phyloP scores from a whole-genome alignment of 352 stramenopile genomes.

The Globisporangium cystogenes region DNA sequence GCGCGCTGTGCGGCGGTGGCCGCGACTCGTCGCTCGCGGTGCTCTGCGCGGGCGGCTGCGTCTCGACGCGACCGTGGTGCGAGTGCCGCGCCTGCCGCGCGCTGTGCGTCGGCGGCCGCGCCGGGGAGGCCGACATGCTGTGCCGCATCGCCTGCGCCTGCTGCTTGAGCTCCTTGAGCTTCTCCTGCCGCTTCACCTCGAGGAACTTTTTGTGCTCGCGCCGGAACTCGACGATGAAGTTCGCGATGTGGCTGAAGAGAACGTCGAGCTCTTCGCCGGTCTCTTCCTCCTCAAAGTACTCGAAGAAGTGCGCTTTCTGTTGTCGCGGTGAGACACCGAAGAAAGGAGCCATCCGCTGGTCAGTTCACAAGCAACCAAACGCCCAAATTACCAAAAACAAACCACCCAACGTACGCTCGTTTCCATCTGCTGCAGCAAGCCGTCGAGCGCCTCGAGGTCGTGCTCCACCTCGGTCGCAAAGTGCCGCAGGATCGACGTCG shows the following conservation, averaged over 20 bases:
- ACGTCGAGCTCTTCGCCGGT: conserved; percentile 74
- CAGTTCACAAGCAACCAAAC: too few relatives aligned
- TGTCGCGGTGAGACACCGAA: too few relatives aligned
- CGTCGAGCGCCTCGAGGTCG: conserved; percentile 45
- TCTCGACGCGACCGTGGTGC: conserved; percentile 8
- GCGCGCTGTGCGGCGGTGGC: not conserved
- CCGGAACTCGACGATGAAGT: conserved; percentile 68
- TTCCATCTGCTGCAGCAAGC: conserved; percentile 46
- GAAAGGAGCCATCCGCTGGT: too few relatives aligned
- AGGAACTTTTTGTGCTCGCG: conserved; percentile 69
- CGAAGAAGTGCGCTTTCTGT: conserved; percentile 71
- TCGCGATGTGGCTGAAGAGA: conserved; percentile 63
- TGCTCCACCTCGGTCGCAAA: conserved; percentile 59
- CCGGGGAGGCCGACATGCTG: conserved; percentile 11
- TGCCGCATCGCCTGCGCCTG: conserved; percentile 11
- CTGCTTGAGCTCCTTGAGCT: conserved; percentile 18
- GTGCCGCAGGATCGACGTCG: conserved; percentile 42
- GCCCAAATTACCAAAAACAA: too few relatives aligned
- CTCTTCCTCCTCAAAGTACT: conserved; percentile 84
- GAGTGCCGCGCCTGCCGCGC: conserved; percentile 11
- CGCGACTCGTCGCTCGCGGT: not conserved
- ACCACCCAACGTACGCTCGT: conserved; percentile 37
- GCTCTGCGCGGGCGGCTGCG: not conserved
- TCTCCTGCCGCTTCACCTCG: conserved; percentile 27
- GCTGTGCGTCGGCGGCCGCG: conserved; percentile 1